Evolutionary conservation across 257 asterid genomes (phyloP), one percentile per base, ranked within the genome.

Genomic region (Rehmannia glutinosa): DNA sequence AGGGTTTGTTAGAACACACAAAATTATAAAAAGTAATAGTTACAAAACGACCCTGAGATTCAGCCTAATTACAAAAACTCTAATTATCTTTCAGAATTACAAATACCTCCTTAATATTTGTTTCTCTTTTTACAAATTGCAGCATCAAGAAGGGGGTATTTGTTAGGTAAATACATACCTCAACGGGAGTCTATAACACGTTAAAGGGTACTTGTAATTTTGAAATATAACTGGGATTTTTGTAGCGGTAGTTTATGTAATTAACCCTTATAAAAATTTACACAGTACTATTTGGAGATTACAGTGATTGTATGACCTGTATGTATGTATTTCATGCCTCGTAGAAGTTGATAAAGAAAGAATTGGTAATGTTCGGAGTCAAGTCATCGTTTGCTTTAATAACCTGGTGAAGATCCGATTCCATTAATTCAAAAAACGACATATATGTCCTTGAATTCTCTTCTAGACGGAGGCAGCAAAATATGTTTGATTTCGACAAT

Each of bases 341-440:
- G 85, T 39, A 84, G 87, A 70, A 84, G 87, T 79, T 84, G 90
- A 38, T 84, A 84, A 27, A 84, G 84, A 70, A 84, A 84, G 77
- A 84, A 84, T 12, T 82, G 87, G 30, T 84, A 77, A 79, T 84
- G 90, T 21, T 84, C 90, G 81, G 85, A 21, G 90, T 84, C 75
- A 84, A 61, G 69, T 84, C 90, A 24, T 84, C 90, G 19, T 84
- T 84, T 21, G 90, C 90, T 75, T 84, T 84, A 32, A 90, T 92
- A 75, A 92, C 98, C 80, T 92, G 98, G 64, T 92, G 98, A 35
- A 92, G 88, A 72, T 92, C 98, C 16, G 98, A 92, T 69, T 92
- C 98, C 98, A 92, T 92, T 3, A 87, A 82, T 53, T 92, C 98
- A 70, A 92, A n/a, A 90, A 28, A 92, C 97, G 0, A 92, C 98